Percentiles rank a stretch among this genome's conserved stretches.
phyloP scores from a whole-genome alignment of 441 rosid genomes.

The Theobroma grandiflorum region DNA sequence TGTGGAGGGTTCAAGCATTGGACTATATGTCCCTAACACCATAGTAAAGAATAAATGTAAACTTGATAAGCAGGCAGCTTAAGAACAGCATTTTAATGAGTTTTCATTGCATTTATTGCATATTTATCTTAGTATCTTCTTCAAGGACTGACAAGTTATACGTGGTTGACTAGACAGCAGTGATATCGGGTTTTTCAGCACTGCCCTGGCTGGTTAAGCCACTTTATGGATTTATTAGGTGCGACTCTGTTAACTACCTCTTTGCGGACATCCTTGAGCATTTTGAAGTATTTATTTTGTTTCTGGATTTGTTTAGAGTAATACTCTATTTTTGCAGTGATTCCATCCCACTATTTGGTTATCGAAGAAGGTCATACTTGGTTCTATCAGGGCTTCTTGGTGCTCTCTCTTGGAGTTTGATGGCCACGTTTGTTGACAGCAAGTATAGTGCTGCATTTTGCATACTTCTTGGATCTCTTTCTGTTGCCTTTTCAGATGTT shows the following conservation, averaged over 20 bases:
- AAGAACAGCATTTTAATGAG: background rate
- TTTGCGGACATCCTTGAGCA: background rate
- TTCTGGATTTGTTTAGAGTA: slow-evolving; percentile 23
- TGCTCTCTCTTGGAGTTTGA: slow-evolving; percentile 94
- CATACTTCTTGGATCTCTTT: slow-evolving; percentile 93
- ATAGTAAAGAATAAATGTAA: background rate
- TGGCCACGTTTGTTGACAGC: slow-evolving; percentile 89
- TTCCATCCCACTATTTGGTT: slow-evolving; percentile 90
- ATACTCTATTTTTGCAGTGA: slow-evolving; percentile 53
- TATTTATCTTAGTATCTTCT: slow-evolving; percentile 20
- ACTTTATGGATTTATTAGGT: slow-evolving; percentile 95
- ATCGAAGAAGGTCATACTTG: slow-evolving; percentile 94
- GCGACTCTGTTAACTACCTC: slow-evolving; percentile 29
- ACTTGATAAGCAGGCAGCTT: background rate
- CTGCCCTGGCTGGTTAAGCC: slow-evolving; percentile 98
- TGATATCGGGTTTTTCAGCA: slow-evolving; percentile 87
- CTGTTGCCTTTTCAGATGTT: slow-evolving; percentile 98
- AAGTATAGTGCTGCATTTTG: slow-evolving; percentile 84
- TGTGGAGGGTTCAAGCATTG: background rate
- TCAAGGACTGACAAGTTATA: slow-evolving; percentile 53
- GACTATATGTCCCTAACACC: background rate
- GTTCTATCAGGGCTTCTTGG: slow-evolving; percentile 97
- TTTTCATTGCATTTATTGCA: slow-evolving; percentile 1
- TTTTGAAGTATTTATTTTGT: slow-evolving; percentile 20
- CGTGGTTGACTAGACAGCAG: slow-evolving; percentile 90